A percentile compares a stretch with the other conserved stretches of the same genome.
Conservation (phyloP, 2,329 filamentous ascomycete genomes). For the Penicillium frequentans region DNA sequence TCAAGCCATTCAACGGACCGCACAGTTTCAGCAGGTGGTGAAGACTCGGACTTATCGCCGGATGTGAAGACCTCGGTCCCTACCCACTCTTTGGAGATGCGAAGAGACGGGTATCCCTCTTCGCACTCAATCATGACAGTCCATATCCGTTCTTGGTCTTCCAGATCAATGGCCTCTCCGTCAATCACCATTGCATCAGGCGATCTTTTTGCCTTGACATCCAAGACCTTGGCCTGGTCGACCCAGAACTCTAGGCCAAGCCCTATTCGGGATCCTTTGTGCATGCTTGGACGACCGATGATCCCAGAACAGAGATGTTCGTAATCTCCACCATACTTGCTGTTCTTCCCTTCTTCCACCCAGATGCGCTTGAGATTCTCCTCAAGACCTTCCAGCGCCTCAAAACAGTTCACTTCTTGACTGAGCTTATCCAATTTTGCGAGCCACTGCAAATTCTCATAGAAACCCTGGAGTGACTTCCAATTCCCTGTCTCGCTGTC, state of each 20-base stretch:
- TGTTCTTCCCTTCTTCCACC: constrained; percentile 40
- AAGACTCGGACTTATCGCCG: constrained; percentile 25
- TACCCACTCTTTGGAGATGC: constrained; percentile 47
- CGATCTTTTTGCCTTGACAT: constrained; percentile 28
- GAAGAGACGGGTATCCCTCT: constrained; percentile 45
- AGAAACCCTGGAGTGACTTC: constrained; percentile 40
- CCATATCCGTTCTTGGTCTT: constrained; percentile 31
- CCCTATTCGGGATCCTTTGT: constrained; percentile 40
- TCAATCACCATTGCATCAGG: constrained; percentile 37
- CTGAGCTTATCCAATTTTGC: constrained; percentile 47
- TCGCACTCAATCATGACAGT: constrained; percentile 45
- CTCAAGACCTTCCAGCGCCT: constrained; percentile 46
- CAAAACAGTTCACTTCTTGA: constrained; percentile 47
- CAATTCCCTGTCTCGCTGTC: constrained; percentile 35
- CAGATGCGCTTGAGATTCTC: constrained; percentile 45
- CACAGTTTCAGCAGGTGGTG: constrained; percentile 19
- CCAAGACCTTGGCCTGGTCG: constrained; percentile 35
- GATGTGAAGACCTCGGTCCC: constrained; percentile 34
- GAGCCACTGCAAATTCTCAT: constrained; percentile 45
- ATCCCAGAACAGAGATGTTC: constrained; percentile 43
- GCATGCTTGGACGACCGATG: constrained; percentile 44
- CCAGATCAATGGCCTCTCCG: constrained; percentile 17
- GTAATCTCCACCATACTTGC: constrained; percentile 30
- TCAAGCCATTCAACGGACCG: constrained; percentile 42
- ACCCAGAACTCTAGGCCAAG: constrained; percentile 46